Conservation (phyloP, 2,329 filamentous ascomycete species). For the Colletotrichum caudatum region DNA sequence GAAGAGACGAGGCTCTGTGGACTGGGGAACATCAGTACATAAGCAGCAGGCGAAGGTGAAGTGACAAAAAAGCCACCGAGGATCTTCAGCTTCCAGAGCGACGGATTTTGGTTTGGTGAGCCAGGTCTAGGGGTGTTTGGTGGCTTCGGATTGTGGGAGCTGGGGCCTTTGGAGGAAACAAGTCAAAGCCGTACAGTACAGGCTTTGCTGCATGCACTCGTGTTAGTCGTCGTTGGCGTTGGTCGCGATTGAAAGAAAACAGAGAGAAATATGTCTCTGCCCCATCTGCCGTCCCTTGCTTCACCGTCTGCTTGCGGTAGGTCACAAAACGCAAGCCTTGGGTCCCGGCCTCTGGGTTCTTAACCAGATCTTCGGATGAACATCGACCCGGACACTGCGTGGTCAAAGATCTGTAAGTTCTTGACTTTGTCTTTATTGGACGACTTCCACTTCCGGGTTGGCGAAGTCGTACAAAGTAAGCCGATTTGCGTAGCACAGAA, state of each 20-base stretch:
- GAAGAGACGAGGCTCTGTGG: slow-evolving; percentile 16
- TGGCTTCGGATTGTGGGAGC: slow-evolving; percentile 8
- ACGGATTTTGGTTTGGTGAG: slow-evolving; percentile 10
- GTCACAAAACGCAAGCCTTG: neutral
- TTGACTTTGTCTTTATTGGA: slow-evolving; percentile 18
- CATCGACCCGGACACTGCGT: slow-evolving; percentile 11
- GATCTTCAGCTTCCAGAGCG: slow-evolving; percentile 30
- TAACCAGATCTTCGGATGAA: slow-evolving; percentile 24
- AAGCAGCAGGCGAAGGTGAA: slow-evolving; percentile 18
- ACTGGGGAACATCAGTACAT: slow-evolving; percentile 7
- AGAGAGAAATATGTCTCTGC: slow-evolving; percentile 27
- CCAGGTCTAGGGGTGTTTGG: slow-evolving; percentile 14
- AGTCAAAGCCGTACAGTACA: slow-evolving; percentile 17
- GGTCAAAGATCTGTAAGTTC: slow-evolving; percentile 23
- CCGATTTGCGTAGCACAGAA: neutral
- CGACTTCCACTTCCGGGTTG: neutral
- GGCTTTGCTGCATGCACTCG: slow-evolving; percentile 21
- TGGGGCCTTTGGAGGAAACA: slow-evolving; percentile 8
- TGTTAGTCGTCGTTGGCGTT: slow-evolving; percentile 27
- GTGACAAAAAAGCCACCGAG: slow-evolving; percentile 18
- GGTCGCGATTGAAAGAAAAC: slow-evolving; percentile 29
- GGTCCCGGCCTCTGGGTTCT: slow-evolving; percentile 7
- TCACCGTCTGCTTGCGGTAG: slow-evolving; percentile 28
- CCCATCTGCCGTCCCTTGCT: slow-evolving; percentile 17
- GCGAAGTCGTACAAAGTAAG: slow-evolving; percentile 23